Evolutionary conservation across 495 filamentous ascomycete genomes (phyloP), one percentile per base, ranked within the genome.

Genomic region (Margaritispora aquatica): DNA sequence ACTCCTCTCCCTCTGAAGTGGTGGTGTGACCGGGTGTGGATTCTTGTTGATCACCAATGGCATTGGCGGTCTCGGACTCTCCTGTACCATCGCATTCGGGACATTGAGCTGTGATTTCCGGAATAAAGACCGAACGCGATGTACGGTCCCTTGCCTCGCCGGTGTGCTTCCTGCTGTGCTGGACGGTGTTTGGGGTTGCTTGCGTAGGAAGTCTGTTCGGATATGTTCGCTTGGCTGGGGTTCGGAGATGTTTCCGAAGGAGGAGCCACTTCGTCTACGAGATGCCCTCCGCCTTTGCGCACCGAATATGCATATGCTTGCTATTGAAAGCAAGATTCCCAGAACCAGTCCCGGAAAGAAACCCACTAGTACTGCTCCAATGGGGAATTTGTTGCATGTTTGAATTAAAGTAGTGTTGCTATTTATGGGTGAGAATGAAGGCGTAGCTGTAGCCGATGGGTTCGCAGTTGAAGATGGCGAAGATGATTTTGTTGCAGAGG

Each of bases 321-420:
- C 54, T 38, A 56, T 53, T 22, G 47, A 51, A 19, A 66, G 55
- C 26, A 58, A 23, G 22, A 51, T 58, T 51, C 53, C 86, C 47
- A 80, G 66, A 20, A 83, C 41, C 10, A 83, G 68, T 9, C 86
- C 85, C 3, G 85, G 81, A 63, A 88, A 84, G 72, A 88, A 84
- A 20, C 84, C 85, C 20, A 78, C 82, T 20, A 79, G 65, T 41
- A 88, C 68, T 13, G 84, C 84, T 46, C 66, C 69, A 52, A 68
- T 74, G 38, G 83, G 77, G 66, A 81, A 86, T 21, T 70, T 67
- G 24, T 73, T 66, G 38, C 67, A 66, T 8, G 68, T 64, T 44
- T 57, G 3, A 58, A 31, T 27, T 58, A 34, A 24, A 67, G 53
- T 54, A 70, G 60, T 19, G 64, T 50, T 36, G 19, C 22, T 47